Percentiles rank a stretch among this genome's conserved stretches.
Evolutionary conservation across 768 basidiomycete genomes (phyloP).

Genomic region (Tylopilus rubrobrunneus): DNA sequence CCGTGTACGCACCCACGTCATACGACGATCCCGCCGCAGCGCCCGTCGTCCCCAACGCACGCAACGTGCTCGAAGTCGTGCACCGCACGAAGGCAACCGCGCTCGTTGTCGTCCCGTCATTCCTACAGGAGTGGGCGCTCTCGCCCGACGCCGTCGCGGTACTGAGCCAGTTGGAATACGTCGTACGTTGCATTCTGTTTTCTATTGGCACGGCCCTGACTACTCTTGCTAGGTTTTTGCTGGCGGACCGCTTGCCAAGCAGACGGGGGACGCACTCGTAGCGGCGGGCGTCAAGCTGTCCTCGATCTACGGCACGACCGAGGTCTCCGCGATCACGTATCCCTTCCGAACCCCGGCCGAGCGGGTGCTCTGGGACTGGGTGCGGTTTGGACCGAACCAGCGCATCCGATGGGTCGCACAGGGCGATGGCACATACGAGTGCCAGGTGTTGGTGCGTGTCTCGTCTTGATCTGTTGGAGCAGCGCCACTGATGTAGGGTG

Average conservation of each 20-base stretch:
- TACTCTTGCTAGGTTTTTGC: background rate
- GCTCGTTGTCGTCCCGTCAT: slow-evolving; percentile 15
- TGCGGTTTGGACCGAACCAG: slow-evolving; percentile 22
- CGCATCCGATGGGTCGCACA: slow-evolving; percentile 34
- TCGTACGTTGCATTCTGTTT: slow-evolving; percentile 13
- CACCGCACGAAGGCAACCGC: slow-evolving; percentile 9
- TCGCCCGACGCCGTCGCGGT: slow-evolving; percentile 16
- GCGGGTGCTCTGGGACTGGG: slow-evolving; percentile 34
- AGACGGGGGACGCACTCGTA: slow-evolving; percentile 29
- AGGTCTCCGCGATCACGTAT: slow-evolving; percentile 26
- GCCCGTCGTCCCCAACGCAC: slow-evolving; percentile 19
- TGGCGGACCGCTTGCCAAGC: slow-evolving; percentile 36
- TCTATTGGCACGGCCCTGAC: no score
- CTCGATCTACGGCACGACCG: slow-evolving; percentile 37
- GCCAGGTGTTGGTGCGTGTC: slow-evolving; percentile 34
- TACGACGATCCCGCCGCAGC: slow-evolving; percentile 5
- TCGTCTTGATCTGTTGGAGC: background rate
- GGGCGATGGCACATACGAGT: slow-evolving; percentile 37
- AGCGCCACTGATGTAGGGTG: no score
- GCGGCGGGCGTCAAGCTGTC: slow-evolving; percentile 32
- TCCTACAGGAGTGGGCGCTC: slow-evolving; percentile 23
- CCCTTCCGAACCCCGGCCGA: slow-evolving; percentile 13
- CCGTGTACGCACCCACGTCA: slow-evolving; percentile 20
- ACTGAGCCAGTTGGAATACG: slow-evolving; percentile 12
- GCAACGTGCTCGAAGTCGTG: slow-evolving; percentile 21